Evolutionary conservation across 768 basidiomycete species (phyloP), one percentile per base, ranked within the genome.

Genomic region (Rhizopogon vulgaris): DNA sequence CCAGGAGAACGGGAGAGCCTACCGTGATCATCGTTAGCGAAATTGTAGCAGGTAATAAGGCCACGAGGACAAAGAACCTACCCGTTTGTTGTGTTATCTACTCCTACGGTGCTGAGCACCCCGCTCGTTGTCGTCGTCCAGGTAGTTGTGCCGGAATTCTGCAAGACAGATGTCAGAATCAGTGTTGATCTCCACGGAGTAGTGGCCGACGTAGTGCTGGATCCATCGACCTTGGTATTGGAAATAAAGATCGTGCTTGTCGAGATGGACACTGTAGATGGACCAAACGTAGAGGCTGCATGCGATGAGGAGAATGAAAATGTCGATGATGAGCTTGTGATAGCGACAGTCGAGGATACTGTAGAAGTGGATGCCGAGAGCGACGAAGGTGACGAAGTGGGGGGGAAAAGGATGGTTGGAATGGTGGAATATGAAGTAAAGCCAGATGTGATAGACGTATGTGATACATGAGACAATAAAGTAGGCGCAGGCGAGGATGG

Each of bases 101-200:
- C 50, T 27, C 34, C 8, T 36, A 58, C 40, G 0, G 66, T 67
- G 30, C 65, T 69, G 39, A 69, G 55, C 17, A 53, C 60, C 7
- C 42, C 32, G 22, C 55, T 63, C 9, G 63, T 54, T 12, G 62
- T 56, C 36, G 63, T 43, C 32, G 58, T 56, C 6, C 52, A 43
- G 6, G 65, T 60, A 12, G 46, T 42, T 4, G 59, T 57, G 17
- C 38, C 58, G 43, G 53, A 54, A 25, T 43, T 59, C n/a, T 9
- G 28, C 34, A 65, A 0, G 15, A 56, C 10, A 12, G 67, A 62
- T 1, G 52, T 62, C 41, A 60, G 27, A 4, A 56, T 60, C 30
- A 56, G 51, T 5, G 59, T 67, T 42, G 65, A 65, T 6, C 53
- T 38, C 3, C 53, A 38, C 10, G 52, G 55, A 2, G 40, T 45